Base-by-base conservation (phyloP, 352 stramenopile genomes). In the Globisporangium cederbergense region DNA sequence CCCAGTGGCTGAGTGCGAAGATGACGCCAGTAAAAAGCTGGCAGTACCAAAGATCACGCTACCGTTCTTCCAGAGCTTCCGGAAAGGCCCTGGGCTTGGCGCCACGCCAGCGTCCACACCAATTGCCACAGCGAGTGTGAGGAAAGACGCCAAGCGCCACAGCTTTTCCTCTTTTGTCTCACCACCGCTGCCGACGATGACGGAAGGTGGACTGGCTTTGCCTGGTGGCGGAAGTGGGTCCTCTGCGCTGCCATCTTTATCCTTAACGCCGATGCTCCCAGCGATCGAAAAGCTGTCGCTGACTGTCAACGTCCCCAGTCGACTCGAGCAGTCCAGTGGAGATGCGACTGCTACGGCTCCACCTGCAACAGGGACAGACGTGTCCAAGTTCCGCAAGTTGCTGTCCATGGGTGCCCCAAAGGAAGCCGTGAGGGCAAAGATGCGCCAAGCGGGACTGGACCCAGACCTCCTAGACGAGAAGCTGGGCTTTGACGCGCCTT, bases 381-480 rank as follows among this genome's bases (percentile, higher is more conserved):
- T 88, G 50, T 74, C 73, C 5, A 86, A 86, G 36, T 98, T 98
- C 64, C 97, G 97, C 43, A 98, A 98, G 66, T 86, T 99, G 72
- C 58, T 96, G 13, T 77, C 77, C 1, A 95, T 97, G 83, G 88
- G 87, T 3, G 83, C 93, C 11, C 87, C 84, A 1, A 71, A 86
- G 6, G 90, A 83, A 30, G 90, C 86, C 9, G 76, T 88, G 10
- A 77, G 81, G 51, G 77, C 71, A 9, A 91, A 86, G 52, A 86
- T 98, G 75, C 45, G 66, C 18, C 79, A 94, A 58, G 90, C 65
- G 32, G 81, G 81, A 0, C 58, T 90, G 4, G 68, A 91, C 50
- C 79, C 82, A 8, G 60, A 79, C n/a, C 68, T 89, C 4, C 57
- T 91, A 18, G 74, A 90, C 11, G 64, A 87, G 14, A 68, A 71